Evolutionary conservation across 345 rosid genomes (phyloP).

Genomic region (Ricinus communis): DNA sequence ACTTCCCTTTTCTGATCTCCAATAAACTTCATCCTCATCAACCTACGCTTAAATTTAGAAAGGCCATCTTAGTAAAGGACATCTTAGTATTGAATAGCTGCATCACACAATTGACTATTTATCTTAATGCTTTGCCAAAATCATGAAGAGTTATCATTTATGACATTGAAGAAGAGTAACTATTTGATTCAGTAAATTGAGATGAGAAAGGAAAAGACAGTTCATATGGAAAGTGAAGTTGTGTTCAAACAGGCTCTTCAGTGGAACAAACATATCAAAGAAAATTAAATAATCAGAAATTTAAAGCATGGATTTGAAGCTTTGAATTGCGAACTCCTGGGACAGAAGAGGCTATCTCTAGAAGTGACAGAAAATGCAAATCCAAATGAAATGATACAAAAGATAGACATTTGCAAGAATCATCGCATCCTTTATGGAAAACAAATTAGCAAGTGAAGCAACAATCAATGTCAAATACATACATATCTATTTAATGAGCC

Average conservation of each 20-base stretch:
- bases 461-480: not conserved
- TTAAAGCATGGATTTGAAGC: not conserved
- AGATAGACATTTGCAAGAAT: not conserved
- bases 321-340: not conserved
- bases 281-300: not conserved
- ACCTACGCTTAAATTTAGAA: conserved; percentile 51
- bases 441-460: conserved; percentile 1
- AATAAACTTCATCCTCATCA: conserved; percentile 82
- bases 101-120: conserved; percentile 1
- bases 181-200: too few relatives aligned
- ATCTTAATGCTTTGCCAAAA: conserved; percentile 7
- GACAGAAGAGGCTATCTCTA: not conserved
- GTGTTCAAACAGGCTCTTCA: too few relatives aligned
- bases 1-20: conserved; percentile 66
- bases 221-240: too few relatives aligned
- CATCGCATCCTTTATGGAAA: not conserved
- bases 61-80: too few relatives aligned
- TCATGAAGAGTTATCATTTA: not conserved
- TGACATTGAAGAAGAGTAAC: not conserved
- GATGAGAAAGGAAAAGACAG: too few relatives aligned
- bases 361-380: not conserved
- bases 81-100: conserved; percentile 18
- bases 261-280: not conserved
- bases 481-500: not conserved
- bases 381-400: not conserved